Conservation (phyloP, 495 filamentous ascomycete genomes). For the Podospora bellae-mahoneyi region DNA sequence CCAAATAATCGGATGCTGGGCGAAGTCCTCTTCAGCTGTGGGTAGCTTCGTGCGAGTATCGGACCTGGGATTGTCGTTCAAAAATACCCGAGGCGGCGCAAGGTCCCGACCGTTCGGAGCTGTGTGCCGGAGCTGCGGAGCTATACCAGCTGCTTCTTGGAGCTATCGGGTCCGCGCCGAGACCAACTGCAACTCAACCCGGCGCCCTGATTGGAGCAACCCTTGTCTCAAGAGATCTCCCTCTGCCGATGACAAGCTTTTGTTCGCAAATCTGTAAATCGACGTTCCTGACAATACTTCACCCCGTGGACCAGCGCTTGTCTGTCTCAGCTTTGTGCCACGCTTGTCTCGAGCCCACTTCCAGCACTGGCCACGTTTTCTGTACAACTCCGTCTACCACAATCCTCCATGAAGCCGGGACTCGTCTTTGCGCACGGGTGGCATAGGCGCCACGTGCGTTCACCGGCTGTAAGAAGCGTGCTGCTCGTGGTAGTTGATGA, state of each 20-base stretch:
- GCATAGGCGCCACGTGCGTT: constrained; percentile 23
- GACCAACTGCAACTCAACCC: not conserved
- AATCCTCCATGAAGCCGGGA: not conserved
- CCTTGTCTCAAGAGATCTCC: constrained; percentile 11
- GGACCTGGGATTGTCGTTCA: not conserved
- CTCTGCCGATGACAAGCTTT: constrained; percentile 7
- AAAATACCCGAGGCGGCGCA: constrained; percentile 6
- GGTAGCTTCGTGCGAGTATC: constrained; percentile 1
- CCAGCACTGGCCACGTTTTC: constrained; percentile 22
- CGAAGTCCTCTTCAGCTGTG: constrained; percentile 14
- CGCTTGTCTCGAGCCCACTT: constrained; percentile 26
- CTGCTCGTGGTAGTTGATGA: not conserved
- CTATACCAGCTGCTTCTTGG: not conserved
- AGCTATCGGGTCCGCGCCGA: not conserved
- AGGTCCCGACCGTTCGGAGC: constrained; percentile 16
- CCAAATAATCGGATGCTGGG: not conserved
- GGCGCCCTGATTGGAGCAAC: not conserved
- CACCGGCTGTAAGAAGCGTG: not conserved
- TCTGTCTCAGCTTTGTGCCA: constrained; percentile 30
- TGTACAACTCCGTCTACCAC: not conserved
- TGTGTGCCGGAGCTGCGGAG: constrained; percentile 16
- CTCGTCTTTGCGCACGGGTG: constrained; percentile 12
- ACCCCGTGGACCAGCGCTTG: constrained; percentile 9
- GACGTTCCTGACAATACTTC: constrained; percentile 12
- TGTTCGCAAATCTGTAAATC: constrained; percentile 11